Percentiles rank a stretch among this genome's conserved stretches.
Conservation (phyloP, 306 rosid species). For the Trifolium pratense region DNA sequence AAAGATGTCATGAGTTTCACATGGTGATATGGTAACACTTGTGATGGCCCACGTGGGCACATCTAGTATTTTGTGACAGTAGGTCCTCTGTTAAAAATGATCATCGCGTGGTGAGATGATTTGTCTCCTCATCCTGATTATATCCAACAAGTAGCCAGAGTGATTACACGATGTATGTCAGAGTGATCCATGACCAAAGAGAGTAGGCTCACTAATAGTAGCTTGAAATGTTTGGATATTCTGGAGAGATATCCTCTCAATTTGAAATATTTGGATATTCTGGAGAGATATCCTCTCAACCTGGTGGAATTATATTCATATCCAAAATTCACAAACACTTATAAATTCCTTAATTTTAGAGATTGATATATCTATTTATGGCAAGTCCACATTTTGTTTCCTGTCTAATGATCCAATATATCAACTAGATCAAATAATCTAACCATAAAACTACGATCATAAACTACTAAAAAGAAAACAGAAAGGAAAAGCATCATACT, state of each 20-base stretch:
- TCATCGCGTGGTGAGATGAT: background rate
- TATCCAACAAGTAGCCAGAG: background rate
- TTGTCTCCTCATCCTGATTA: background rate
- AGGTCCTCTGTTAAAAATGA: background rate
- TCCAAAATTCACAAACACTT: background rate
- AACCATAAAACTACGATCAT: conserved; percentile 2
- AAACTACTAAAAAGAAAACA: conserved; percentile 15
- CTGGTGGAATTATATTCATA: too few relatives aligned
- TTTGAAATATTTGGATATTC: too few relatives aligned
- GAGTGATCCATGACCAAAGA: background rate
- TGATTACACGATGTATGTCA: background rate
- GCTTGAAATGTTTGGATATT: too few relatives aligned
- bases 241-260: too few relatives aligned
- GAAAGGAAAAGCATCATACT: conserved; percentile 54
- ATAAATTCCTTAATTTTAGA: background rate
- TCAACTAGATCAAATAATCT: background rate
- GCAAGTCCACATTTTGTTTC: background rate
- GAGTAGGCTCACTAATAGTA: too few relatives aligned
- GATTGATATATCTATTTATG: background rate
- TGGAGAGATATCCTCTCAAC: too few relatives aligned
- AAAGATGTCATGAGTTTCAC: background rate
- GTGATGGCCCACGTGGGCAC: background rate
- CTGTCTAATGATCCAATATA: background rate
- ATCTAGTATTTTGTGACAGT: background rate
- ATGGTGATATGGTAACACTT: background rate